A percentile compares a stretch with the other conserved stretches of the same genome.
Conservation (phyloP, 73 alveolate genomes). For the Durusdinium trenchii region DNA sequence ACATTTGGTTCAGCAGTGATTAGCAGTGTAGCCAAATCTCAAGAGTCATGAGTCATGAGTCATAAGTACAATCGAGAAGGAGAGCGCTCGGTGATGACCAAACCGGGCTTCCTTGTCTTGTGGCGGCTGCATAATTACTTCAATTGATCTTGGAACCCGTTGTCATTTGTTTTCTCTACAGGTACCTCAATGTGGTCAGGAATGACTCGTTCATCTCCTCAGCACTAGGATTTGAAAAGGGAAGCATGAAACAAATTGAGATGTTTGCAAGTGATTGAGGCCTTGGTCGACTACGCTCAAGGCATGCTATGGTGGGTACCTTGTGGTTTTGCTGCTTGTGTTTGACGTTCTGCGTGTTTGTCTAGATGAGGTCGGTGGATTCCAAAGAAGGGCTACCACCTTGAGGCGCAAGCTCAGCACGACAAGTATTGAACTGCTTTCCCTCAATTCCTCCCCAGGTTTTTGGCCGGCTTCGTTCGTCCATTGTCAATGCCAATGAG, state of each 20-base stretch:
- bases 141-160: no score
- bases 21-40: no score
- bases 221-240: background rate
- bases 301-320: conserved; percentile 62
- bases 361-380: conserved; percentile 54
- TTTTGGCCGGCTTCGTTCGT: background rate
- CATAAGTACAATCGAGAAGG: no score
- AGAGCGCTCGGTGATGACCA: no score
- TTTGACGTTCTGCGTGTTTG: background rate
- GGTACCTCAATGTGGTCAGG: conserved; percentile 84
- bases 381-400: conserved; percentile 76
- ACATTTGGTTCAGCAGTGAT: no score
- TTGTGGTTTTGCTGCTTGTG: background rate
- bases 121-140: background rate
- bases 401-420: conserved; percentile 21
- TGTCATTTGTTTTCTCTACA: background rate
- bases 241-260: background rate
- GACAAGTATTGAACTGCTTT: background rate
- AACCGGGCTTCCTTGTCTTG: background rate
- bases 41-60: no score
- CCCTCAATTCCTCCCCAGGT: background rate
- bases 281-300: conserved; percentile 67
- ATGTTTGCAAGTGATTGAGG: no score
- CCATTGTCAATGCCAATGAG: conserved; percentile 25
- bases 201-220: conserved; percentile 56